Percentiles rank a stretch among this genome's conserved stretches.
These are phyloP conservation scores for Haplosporangium gracile DNA, from an alignment of 192 early-diverging fungal genomes.

Conservation along the genomic window DNA sequence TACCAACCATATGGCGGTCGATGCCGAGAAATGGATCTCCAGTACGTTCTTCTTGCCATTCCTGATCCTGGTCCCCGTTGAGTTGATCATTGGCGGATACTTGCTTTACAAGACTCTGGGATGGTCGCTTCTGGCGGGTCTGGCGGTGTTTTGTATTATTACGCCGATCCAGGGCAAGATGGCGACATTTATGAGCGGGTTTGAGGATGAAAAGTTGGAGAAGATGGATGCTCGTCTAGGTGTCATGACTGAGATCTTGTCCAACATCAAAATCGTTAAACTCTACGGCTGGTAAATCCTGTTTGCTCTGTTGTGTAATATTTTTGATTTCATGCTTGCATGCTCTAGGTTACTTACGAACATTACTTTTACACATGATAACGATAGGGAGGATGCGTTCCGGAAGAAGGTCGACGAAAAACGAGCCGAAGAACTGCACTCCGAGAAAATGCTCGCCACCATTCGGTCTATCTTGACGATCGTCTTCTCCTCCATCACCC, in stretches of 20 bases:
- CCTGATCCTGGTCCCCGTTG: not conserved
- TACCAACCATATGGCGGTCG: constrained; percentile 16
- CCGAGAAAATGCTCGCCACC: constrained; percentile 9
- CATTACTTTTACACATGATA: too few species aligned
- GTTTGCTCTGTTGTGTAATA: not conserved
- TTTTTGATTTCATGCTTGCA: not conserved
- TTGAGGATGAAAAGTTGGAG: constrained; percentile 16
- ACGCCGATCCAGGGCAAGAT: constrained; percentile 14
- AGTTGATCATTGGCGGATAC: not conserved
- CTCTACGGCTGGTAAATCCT: constrained; percentile 15
- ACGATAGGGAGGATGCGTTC: constrained; percentile 9
- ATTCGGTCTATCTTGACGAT: constrained; percentile 39
- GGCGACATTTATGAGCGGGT: constrained; percentile 1
- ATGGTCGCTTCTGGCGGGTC: constrained; percentile 11
- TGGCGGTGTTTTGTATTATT: not conserved
- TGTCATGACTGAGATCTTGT: constrained; percentile 17
- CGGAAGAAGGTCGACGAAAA: not conserved
- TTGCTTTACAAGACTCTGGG: constrained; percentile 11
- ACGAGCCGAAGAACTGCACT: not conserved
- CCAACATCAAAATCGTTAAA: constrained; percentile 29
- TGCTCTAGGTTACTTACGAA: not conserved
- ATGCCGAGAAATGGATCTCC: not conserved
- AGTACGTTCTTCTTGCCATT: not conserved
- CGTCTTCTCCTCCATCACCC: constrained; percentile 35
- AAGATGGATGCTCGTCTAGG: constrained; percentile 18